Evolutionary conservation across 352 stramenopile species (phyloP).

Genomic region (Phytophthora hybrid): DNA sequence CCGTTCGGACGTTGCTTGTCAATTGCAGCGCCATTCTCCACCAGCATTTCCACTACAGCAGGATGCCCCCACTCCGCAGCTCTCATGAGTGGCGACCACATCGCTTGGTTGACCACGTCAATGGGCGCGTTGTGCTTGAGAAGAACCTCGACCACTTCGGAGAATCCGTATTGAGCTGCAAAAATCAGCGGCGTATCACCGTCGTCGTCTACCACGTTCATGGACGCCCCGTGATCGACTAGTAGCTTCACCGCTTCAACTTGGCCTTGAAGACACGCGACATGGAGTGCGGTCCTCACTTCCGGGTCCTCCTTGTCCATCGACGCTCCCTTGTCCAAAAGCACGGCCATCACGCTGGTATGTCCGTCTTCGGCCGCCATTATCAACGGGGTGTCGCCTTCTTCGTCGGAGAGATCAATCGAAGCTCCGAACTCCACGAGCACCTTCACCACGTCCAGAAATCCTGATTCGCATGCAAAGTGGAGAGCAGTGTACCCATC

Average conservation of each 20-base stretch:
- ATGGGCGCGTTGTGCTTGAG: neutral
- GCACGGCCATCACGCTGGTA: neutral
- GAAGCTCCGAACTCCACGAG: slow-evolving; percentile 5
- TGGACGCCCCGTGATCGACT: neutral
- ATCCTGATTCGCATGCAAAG: neutral
- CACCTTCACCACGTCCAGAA: slow-evolving; percentile 3
- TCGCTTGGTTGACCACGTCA: neutral
- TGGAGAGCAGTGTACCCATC: neutral
- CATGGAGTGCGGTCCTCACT: neutral
- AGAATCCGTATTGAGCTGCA: neutral
- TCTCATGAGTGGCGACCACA: neutral
- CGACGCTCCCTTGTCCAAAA: neutral
- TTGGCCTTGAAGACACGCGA: neutral
- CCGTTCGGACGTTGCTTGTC: neutral
- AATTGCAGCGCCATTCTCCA: neutral
- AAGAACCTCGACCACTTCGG: neutral
- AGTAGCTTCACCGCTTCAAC: neutral
- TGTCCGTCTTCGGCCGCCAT: slow-evolving; percentile 2
- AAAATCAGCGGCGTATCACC: neutral
- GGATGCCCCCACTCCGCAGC: neutral
- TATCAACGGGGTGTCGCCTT: slow-evolving; percentile 12
- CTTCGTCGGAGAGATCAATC: neutral
- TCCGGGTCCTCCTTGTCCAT: neutral
- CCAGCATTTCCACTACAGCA: neutral
- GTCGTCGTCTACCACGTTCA: neutral